Percentiles rank a stretch among this genome's conserved stretches.
Evolutionary conservation across 2,329 filamentous ascomycete species (phyloP).

Genomic region (Colletotrichum sp.): DNA sequence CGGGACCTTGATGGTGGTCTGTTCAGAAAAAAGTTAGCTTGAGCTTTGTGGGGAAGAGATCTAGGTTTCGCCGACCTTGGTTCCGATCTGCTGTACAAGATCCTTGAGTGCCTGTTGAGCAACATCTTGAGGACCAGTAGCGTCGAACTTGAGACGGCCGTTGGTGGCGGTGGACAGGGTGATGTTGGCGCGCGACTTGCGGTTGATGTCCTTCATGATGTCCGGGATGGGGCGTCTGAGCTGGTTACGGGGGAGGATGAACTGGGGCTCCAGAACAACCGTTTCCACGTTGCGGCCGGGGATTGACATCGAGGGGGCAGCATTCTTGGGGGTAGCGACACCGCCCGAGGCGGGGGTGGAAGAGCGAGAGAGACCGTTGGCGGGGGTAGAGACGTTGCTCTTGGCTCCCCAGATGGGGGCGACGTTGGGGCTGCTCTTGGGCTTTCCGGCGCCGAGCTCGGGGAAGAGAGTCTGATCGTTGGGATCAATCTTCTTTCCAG

Average conservation of each 20-base stretch:
- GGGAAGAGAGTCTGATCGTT: slow-evolving; percentile 92
- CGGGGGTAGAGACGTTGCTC: slow-evolving; percentile 59
- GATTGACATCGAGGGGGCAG: slow-evolving; percentile 68
- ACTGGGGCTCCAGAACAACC: slow-evolving; percentile 73
- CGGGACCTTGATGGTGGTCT: slow-evolving; percentile 70
- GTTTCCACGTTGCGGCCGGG: slow-evolving; percentile 83
- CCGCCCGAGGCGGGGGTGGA: slow-evolving; percentile 69
- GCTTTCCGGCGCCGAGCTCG: slow-evolving; percentile 74
- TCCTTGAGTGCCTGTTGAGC: slow-evolving; percentile 90
- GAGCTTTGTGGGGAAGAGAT: neutral
- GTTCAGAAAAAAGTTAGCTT: neutral
- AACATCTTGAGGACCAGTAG: slow-evolving; percentile 80
- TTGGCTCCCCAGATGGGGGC: slow-evolving; percentile 81
- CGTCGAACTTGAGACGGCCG: slow-evolving; percentile 80
- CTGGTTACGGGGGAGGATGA: slow-evolving; percentile 77
- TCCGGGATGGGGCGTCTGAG: slow-evolving; percentile 86
- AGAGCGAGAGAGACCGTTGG: slow-evolving; percentile 61
- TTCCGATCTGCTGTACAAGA: slow-evolving; percentile 84
- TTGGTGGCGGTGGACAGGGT: slow-evolving; percentile 75
- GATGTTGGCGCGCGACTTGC: slow-evolving; percentile 85
- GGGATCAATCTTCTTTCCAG: slow-evolving; percentile 68
- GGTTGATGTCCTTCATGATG: slow-evolving; percentile 89
- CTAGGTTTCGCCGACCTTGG: slow-evolving; percentile 64
- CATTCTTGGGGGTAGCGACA: slow-evolving; percentile 47
- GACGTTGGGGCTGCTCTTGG: slow-evolving; percentile 68